Conservation (phyloP, 108 stramenopile genomes). For the Nitzschia palea region DNA sequence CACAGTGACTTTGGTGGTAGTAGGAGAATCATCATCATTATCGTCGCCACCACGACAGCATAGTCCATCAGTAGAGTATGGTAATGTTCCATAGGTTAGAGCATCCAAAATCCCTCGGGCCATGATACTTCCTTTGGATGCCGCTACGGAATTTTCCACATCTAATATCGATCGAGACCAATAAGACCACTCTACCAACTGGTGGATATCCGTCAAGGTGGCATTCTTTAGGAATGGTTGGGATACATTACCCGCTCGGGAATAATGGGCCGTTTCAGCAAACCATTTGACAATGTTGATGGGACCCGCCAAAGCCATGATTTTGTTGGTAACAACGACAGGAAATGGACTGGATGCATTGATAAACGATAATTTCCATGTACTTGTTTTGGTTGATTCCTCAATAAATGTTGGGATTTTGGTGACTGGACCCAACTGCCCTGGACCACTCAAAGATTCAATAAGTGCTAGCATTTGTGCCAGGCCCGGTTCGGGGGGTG, state of each 20-base stretch:
- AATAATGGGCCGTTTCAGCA: slow-evolving; percentile 24
- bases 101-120: slow-evolving; percentile 10
- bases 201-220: slow-evolving; percentile 16
- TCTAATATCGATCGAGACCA: slow-evolving; percentile 23
- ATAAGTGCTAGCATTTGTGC: not conserved
- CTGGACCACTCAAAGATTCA: not conserved
- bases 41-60: not conserved
- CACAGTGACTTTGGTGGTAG: slow-evolving; percentile 14
- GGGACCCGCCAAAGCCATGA: not conserved
- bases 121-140: slow-evolving; percentile 18
- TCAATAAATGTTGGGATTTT: not conserved
- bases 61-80: not conserved
- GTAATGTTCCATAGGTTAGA: not conserved
- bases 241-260: slow-evolving; percentile 15
- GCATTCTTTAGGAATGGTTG: slow-evolving; percentile 5
- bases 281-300: slow-evolving; percentile 24
- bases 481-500: slow-evolving; percentile 9
- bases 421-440: not conserved
- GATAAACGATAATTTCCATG: not conserved
- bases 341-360: slow-evolving; percentile 9
- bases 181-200: slow-evolving; percentile 30
- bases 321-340: not conserved
- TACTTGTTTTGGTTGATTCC: not conserved
- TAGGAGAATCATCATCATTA: not conserved
- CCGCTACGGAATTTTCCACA: slow-evolving; percentile 21